Percentiles rank a stretch among this genome's conserved stretches.
phyloP scores from a whole-genome alignment of 2,329 filamentous ascomycete species.

The Botrytis medusae region DNA sequence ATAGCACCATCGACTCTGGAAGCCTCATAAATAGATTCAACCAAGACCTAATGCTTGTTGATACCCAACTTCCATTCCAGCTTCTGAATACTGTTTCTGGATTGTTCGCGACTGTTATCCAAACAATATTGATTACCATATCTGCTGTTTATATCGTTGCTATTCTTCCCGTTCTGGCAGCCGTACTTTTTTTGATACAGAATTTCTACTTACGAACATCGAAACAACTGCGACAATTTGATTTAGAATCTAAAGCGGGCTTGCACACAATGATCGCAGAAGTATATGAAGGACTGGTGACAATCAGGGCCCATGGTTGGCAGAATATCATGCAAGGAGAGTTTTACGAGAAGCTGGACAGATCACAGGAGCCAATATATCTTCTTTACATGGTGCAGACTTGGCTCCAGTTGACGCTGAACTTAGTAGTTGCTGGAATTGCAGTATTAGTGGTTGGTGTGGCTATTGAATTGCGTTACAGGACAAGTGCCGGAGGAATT shows the following conservation, averaged over 20 bases:
- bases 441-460: slow-evolving; percentile 33
- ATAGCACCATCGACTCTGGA: slow-evolving; percentile 30
- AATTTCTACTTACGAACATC: slow-evolving; percentile 48
- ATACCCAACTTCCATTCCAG: slow-evolving; percentile 38
- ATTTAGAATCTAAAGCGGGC: slow-evolving; percentile 45
- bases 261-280: slow-evolving; percentile 48
- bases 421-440: slow-evolving; percentile 33
- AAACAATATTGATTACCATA: neutral
- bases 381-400: slow-evolving; percentile 56
- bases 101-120: slow-evolving; percentile 40
- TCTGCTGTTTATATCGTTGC: slow-evolving; percentile 7
- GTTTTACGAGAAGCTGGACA: slow-evolving; percentile 50
- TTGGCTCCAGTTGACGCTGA: slow-evolving; percentile 59
- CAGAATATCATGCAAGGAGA: slow-evolving; percentile 16
- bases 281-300: slow-evolving; percentile 45
- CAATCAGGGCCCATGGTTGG: slow-evolving; percentile 42
- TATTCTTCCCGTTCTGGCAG: slow-evolving; percentile 10
- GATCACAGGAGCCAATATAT: slow-evolving; percentile 55
- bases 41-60: slow-evolving; percentile 12
- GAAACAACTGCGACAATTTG: slow-evolving; percentile 47
- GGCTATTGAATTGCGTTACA: slow-evolving; percentile 24
- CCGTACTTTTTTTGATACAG: slow-evolving; percentile 35
- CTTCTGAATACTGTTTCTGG: slow-evolving; percentile 44
- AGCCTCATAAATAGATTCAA: slow-evolving; percentile 32
- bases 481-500: slow-evolving; percentile 26